phyloP scores from a whole-genome alignment of 2,329 filamentous ascomycete species.

The Aspergillus pseudoglaucus region DNA sequence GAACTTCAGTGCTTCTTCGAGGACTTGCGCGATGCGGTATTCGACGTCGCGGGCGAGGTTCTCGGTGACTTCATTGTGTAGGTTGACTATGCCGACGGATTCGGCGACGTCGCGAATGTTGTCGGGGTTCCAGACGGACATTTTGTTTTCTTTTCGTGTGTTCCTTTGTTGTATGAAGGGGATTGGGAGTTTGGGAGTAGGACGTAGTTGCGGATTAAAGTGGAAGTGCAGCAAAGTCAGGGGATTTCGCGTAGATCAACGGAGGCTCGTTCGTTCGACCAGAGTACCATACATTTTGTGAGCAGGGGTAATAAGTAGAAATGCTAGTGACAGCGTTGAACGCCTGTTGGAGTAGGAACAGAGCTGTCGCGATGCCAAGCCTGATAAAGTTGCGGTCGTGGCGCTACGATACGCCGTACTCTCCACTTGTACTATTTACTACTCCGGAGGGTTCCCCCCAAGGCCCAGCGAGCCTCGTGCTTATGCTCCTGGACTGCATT shows the following conservation, averaged over 20 bases:
- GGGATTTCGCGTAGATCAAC: too few species aligned
- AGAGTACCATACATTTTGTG: not conserved
- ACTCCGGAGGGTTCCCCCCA: too few species aligned
- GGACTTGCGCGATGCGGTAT: slow-evolving; percentile 86
- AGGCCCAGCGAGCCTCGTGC: too few species aligned
- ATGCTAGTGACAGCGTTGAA: not conserved
- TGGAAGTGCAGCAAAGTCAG: too few species aligned
- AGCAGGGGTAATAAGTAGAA: not conserved
- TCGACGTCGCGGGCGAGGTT: slow-evolving; percentile 90
- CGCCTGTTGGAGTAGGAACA: not conserved
- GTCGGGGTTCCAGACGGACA: slow-evolving; percentile 87
- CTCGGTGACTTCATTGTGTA: slow-evolving; percentile 80
- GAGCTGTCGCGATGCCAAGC: not conserved
- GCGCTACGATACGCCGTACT: not conserved
- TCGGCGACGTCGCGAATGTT: slow-evolving; percentile 95
- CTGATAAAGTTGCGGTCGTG: not conserved
- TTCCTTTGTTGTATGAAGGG: not conserved
- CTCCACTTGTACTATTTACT: too few species aligned
- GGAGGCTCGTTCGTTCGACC: not conserved
- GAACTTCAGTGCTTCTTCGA: slow-evolving; percentile 89
- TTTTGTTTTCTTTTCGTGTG: slow-evolving; percentile 19
- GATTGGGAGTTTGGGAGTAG: too few species aligned
- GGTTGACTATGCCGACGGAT: slow-evolving; percentile 76
- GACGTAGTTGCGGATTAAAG: too few species aligned
- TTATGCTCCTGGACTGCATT: too few species aligned